Evolutionary conservation across 768 basidiomycete species (phyloP), one percentile per base, ranked within the genome.

Genomic region (Xerocomus spinulosus): DNA sequence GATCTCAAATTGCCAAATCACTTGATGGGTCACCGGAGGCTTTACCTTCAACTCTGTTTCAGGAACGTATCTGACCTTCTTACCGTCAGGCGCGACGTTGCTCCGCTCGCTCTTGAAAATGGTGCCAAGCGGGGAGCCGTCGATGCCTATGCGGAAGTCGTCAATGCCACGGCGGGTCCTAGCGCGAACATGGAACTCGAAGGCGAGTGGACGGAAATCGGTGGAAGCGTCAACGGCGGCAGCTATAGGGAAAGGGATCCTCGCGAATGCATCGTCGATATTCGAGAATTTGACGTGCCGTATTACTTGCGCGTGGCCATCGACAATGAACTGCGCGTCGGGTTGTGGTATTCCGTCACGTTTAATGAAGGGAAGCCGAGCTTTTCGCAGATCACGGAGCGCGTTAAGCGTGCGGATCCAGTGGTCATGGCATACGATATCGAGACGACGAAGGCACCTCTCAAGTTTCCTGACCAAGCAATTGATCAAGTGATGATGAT

Each of bases 401-500:
- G 92, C 47, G 93, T 98, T 50, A 95, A 96, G 64, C 93, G 96
- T 79, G 93, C 96, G 18, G 96, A 99, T 61, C 96, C 96, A 0
- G 93, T 99, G 35, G 93, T 99, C 44, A 87, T 99, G 91, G 96
- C 96, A 0, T 99, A 77, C 66, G 96, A 98, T 82, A 99, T 99
- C 62, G 96, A 99, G 68, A 94, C 92, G 15, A 95, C 94, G 2
- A 99, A 99, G 70, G 87, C 91, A n/a, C 95, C 96, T n/a, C 81
- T 98, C 59, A 98, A 98, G 68, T 98, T 98, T 63, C 95, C 96
- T 1, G 96, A 98, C 71, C 87, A 93, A 57, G 80, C 82, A 7
- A 85, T 91, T 21, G 96, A 98, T 72, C 94, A 97, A 64, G 92
- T 99, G 59, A 99, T 99, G 95, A 99, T 99, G 96, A 98, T 99